Evolutionary conservation across 106 monocot species (phyloP), one percentile per base, ranked within the genome.

Genomic region (Dioscorea dumetorum): DNA sequence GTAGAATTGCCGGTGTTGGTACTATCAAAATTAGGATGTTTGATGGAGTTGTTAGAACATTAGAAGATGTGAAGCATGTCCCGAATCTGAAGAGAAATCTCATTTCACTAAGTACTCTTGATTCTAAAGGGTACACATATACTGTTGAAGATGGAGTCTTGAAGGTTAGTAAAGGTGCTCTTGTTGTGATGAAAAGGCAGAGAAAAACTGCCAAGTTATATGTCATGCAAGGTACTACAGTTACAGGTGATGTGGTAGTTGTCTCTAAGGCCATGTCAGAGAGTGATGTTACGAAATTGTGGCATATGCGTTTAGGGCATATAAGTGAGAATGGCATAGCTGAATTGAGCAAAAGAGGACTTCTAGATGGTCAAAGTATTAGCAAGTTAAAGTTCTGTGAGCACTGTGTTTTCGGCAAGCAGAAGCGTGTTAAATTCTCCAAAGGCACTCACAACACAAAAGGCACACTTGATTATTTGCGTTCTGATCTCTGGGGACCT

Each of bases 301-400:
- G 19, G 53, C 28, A 78, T 32, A 57, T 56, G 24, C 19, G 14
- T 2, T 28, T 67, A 32, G 35, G 20, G 49, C 72, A 72, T 41
- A 33, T 67, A 1, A 66, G 70, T 33, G 60, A 71, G 21, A 50
- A 31, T 0, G 58, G 50, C 0, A 72, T 79, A 54, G 33, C 5
- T 34, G 23, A 24, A 5, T 13, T 60, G 6, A 52, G 60, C 61
- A 78, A 28, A 16, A 13, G 34, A 61, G 66, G 34, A 6, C 22
- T 72, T 5, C 35, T 78, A 11, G 48, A 41, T 21, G 33, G 22
- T 22, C 34, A 67, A 12, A 78, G 21, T 5, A 24, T 21, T 13
- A 11, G 8, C 0, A 52, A 49, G 12, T 13, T 78, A 2, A 18
- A 67, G 0, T 78, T 72, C 19, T 67, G 54, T 73, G 72, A 78